phyloP scores from a whole-genome alignment of 495 filamentous ascomycete genomes.

The Talaromyces thailandensis region DNA sequence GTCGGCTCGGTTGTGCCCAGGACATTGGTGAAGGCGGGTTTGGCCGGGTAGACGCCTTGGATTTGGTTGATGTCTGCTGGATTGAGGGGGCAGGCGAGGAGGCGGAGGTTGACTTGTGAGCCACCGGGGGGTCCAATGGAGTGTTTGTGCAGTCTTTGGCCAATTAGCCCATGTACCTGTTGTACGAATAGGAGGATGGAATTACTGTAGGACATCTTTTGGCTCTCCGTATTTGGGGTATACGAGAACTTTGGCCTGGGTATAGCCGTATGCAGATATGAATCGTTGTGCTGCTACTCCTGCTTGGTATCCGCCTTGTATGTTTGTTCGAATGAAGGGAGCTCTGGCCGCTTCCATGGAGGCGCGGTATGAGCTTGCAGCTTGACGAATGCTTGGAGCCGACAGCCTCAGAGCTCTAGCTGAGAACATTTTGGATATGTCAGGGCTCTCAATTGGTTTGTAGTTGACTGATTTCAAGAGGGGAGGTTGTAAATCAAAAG shows the following conservation, averaged over 20 bases:
- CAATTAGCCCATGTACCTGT: not conserved
- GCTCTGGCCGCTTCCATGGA: not conserved
- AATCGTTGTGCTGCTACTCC: constrained; percentile 18
- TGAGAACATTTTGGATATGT: not conserved
- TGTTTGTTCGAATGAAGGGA: not conserved
- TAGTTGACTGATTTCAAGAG: not conserved
- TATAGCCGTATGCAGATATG: constrained; percentile 87
- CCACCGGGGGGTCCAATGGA: constrained; percentile 65
- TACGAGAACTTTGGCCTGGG: constrained; percentile 86
- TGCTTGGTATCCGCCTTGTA: not conserved
- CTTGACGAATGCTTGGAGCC: not conserved
- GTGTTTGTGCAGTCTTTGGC: constrained; percentile 65
- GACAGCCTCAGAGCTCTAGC: not conserved
- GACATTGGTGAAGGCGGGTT: constrained; percentile 59
- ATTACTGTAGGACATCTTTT: constrained; percentile 62
- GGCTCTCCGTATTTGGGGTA: constrained; percentile 84
- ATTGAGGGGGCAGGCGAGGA: constrained; percentile 88
- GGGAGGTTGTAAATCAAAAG: not conserved
- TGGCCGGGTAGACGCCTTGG: constrained; percentile 90
- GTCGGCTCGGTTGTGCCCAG: constrained; percentile 67
- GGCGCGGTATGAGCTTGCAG: not conserved
- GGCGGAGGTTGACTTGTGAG: constrained; percentile 55
- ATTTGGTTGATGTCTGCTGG: constrained; percentile 95
- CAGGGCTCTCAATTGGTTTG: not conserved
- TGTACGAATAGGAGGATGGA: constrained; percentile 6